Conservation (phyloP, 805 yeast species). For the Isabelozyma rhagii region DNA sequence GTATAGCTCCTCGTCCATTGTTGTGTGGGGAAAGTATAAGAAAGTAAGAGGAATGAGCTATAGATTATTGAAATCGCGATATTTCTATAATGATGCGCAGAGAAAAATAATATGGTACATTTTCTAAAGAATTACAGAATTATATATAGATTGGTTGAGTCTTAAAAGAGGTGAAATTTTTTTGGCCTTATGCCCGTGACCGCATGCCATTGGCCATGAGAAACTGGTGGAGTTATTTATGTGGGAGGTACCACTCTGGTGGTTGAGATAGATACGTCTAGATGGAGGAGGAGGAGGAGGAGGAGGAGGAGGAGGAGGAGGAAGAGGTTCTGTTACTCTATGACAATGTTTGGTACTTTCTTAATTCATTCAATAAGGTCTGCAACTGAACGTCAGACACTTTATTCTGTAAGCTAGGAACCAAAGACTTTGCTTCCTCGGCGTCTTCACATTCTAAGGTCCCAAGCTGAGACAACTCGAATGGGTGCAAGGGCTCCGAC, state of each 20-base stretch:
- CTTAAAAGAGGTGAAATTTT: too few species aligned
- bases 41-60: not conserved
- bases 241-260: not conserved
- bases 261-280: not conserved
- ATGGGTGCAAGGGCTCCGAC: conserved; percentile 72
- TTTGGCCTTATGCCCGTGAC: too few species aligned
- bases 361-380: conserved; percentile 80
- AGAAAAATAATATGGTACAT: not conserved
- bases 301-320: too few species aligned
- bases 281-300: too few species aligned
- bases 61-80: not conserved
- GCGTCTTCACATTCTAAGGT: conserved; percentile 93
- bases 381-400: conserved; percentile 85
- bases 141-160: too few species aligned
- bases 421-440: conserved; percentile 92
- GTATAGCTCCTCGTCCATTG: conserved; percentile 65
- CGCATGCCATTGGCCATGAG: too few species aligned
- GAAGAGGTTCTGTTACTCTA: conserved; percentile 4
- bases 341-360: conserved; percentile 49
- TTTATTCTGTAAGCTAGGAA: conserved; percentile 81
- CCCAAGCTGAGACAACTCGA: conserved; percentile 89
- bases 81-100: not conserved
- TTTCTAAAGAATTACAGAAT: not conserved
- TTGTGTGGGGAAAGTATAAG: not conserved
- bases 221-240: too few species aligned